Evolutionary conservation across 495 filamentous ascomycete genomes (phyloP).

Genomic region (Glonium stellatum): DNA sequence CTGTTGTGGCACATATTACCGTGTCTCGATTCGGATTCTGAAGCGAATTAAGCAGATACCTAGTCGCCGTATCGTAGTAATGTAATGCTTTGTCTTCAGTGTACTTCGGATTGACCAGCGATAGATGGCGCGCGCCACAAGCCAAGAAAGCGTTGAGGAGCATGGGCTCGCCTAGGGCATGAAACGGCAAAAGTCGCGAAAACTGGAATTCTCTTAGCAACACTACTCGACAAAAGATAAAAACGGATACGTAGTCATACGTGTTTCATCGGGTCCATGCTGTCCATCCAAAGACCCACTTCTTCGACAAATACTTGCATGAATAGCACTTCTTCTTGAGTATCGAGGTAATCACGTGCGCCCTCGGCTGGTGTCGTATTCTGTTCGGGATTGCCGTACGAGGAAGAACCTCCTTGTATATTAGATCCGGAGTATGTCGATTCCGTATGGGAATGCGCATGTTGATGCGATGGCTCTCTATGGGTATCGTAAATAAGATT

Average conservation of each 20-base stretch:
- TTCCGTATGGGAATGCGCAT: conserved; percentile 31
- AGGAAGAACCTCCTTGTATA: conserved; percentile 15
- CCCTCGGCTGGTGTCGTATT: conserved; percentile 30
- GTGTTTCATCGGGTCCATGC: conserved; percentile 78
- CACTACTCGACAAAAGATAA: neutral
- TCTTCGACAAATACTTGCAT: conserved; percentile 91
- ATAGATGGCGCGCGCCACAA: conserved; percentile 77
- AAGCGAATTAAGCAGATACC: conserved; percentile 60
- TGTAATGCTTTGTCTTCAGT: conserved; percentile 68
- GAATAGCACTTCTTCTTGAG: conserved; percentile 69
- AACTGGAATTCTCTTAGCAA: conserved; percentile 47
- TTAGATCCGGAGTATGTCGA: conserved; percentile 31
- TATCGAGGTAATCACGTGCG: conserved; percentile 49
- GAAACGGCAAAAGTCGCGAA: conserved; percentile 69
- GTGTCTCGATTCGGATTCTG: conserved; percentile 79
- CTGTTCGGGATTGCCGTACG: conserved; percentile 39
- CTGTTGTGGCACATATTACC: conserved; percentile 80
- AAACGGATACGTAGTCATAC: conserved; percentile 38
- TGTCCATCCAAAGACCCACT: conserved; percentile 92
- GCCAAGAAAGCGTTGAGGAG: conserved; percentile 86
- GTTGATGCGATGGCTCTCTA: conserved; percentile 28
- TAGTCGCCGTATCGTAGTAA: conserved; percentile 78
- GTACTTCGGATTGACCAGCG: conserved; percentile 61
- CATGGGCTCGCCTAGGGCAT: conserved; percentile 78
- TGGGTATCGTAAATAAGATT: conserved; percentile 25